Base-by-base conservation (phyloP, 495 filamentous ascomycete genomes). In the Penicillium robsamsonii region DNA sequence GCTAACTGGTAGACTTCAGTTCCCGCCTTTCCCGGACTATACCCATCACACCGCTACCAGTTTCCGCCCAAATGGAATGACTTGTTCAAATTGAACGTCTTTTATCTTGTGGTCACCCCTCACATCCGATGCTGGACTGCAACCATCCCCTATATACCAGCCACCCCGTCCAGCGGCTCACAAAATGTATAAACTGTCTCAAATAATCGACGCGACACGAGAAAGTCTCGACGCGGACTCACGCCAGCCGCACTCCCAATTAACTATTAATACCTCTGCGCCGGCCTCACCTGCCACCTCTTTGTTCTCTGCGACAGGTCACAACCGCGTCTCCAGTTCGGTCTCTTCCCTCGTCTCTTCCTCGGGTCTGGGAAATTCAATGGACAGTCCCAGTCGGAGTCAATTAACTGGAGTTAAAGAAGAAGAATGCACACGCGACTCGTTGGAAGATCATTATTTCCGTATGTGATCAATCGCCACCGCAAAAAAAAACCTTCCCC, bases 311-410 rank as follows among this genome's bases (percentile, higher is more conserved):
- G 63, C 62, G 11, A 65, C 65, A 42, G 68, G 74, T 40, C 74
- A 77, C 45, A 70, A 66, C 46, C 70, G 72, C 27, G 64, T 79
- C 46, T 79, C 75, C 3, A 87, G 85, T 68, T 86, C 85, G 6
- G 80, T 70, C 48, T 87, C 85, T 1, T 87, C 85, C 13, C 65
- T 86, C 15, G 78, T 81, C 33, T 83, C 82, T 5, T 78, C 79
- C 24, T 70, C 76, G 17, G 72, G 74, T 12, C 63, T 78, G 55
- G 73, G 76, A 25, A 82, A 81, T 45, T 77, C 77, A 2, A 77
- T 81, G 53, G 81, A 83, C 18, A 72, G 72, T 40, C 67, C 74
- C 13, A 75, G 71, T 43, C 74, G 75, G 42, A 71, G 70, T 61
- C 73, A 74, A 37, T 67, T 84, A 65, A 74, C 77, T 10, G 79